Conservation (phyloP, 331 rosid species). For the Acacia concinna region DNA sequence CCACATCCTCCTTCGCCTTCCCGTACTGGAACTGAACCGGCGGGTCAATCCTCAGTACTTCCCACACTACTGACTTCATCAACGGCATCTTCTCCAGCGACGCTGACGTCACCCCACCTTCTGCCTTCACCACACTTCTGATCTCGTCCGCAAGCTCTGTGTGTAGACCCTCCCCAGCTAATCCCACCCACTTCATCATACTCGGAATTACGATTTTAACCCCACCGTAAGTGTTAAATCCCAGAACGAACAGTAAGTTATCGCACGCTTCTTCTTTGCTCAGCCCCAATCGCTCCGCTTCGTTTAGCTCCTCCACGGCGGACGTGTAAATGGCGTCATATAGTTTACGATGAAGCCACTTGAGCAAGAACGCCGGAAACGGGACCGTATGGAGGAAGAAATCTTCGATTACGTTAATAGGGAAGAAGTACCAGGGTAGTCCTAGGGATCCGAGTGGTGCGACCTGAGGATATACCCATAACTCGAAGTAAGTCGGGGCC, state of each 20-base stretch:
- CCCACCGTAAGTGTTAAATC: constrained; percentile 75
- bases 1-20: constrained; percentile 63
- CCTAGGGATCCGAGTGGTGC: constrained; percentile 5
- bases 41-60: constrained; percentile 63
- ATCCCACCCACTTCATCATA: constrained; percentile 68
- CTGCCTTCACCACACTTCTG: constrained; percentile 42
- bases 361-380: constrained; percentile 24
- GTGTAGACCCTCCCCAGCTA: constrained; percentile 52
- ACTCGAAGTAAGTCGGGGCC: constrained; percentile 41
- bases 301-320: constrained; percentile 29
- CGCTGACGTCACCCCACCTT: constrained; percentile 39
- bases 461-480: constrained; percentile 41
- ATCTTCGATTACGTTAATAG: constrained; percentile 47
- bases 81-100: constrained; percentile 57
- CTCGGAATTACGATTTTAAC: constrained; percentile 52
- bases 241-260: constrained; percentile 55
- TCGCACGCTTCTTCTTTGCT: constrained; percentile 61
- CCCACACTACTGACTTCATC: constrained; percentile 61
- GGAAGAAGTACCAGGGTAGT: constrained; percentile 16
- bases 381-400: constrained; percentile 41
- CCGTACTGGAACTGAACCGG: constrained; percentile 69
- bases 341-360: constrained; percentile 34
- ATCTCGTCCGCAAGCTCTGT: constrained; percentile 53
- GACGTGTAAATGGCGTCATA: constrained; percentile 28
- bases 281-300: constrained; percentile 47